phyloP scores from a whole-genome alignment of 768 basidiomycete genomes.

The Amanita jacksonii region DNA sequence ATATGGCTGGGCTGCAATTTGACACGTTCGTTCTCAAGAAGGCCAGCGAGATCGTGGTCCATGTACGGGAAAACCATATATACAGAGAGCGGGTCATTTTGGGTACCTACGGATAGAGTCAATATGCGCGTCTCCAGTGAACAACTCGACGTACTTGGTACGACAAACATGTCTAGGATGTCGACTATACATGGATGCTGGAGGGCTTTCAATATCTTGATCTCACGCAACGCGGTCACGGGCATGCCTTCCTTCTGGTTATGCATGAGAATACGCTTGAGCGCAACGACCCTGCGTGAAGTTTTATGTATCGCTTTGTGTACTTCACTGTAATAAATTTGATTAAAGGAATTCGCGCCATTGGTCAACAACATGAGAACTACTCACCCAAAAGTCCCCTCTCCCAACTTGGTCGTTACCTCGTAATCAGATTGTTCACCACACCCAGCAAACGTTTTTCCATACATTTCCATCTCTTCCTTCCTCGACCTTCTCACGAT shows the following conservation, averaged over 20 bases:
- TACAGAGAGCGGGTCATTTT: constrained; percentile 69
- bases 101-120: constrained; percentile 36
- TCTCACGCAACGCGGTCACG: constrained; percentile 92
- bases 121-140: not conserved
- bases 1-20: constrained; percentile 77
- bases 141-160: constrained; percentile 44
- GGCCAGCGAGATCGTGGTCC: constrained; percentile 96
- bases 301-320: constrained; percentile 72
- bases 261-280: constrained; percentile 95
- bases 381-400: constrained; percentile 92
- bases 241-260: constrained; percentile 97
- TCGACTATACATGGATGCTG: constrained; percentile 81
- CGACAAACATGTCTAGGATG: constrained; percentile 88
- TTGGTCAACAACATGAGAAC: not conserved
- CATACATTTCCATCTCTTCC: constrained; percentile 62
- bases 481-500: constrained; percentile 44
- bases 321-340: constrained; percentile 54
- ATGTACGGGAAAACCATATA: constrained; percentile 99
- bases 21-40: constrained; percentile 87
- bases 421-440: constrained; percentile 70
- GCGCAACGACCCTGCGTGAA: constrained; percentile 60
- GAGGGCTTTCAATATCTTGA: constrained; percentile 89
- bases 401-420: constrained; percentile 80
- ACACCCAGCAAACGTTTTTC: constrained; percentile 58
- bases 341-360: constrained; percentile 6